Evolutionary conservation across 371 early-diverging fungal species (phyloP), one percentile per base, ranked within the genome.

Genomic region (Rhizopus sp.): DNA sequence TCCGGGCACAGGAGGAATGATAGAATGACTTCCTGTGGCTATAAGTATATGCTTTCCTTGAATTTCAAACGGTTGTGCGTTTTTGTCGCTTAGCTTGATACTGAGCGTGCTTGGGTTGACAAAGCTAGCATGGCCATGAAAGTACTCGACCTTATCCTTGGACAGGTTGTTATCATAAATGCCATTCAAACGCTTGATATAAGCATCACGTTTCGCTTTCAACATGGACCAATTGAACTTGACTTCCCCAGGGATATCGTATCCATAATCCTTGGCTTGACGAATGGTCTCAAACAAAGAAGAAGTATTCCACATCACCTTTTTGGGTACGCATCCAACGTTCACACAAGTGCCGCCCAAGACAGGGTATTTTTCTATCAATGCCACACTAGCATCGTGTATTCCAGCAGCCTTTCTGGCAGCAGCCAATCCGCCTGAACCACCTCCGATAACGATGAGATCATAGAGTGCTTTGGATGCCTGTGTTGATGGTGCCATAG

Each of bases 271-370:
- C 57, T 82, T 80, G 12, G 96, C 94, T 63, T 97, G 93, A 53
- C 83, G 87, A 34, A 97, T 72, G 12, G 92, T 77, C 68, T 97
- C 96, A 44, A 88, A 87, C 66, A 96, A 82, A 51, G 87, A 83
- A 33, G 95, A 95, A 76, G 59, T 87, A 75, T 93, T 96, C 90
- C 93, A 98, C 90, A 95, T 94, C 62, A 98, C 90, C 77, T 99
- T 99, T 78, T 99, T 99, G 35, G 99, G 99, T 15, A 99, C 98
- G 64, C 99, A 99, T 33, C 98, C 97, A 16, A 93, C 93, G 62
- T 95, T 97, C 48, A 97, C 97, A 62, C 96, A 97, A 40, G 97
- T 97, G 34, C 96, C 96, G 49, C 96, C 98, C 62, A 93, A 84
- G 12, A 92, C 84, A 23, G 85, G 81, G 62, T 85, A 81, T 34